phyloP scores from a whole-genome alignment of 2,329 filamentous ascomycete genomes.

The Chaetomium sp. region DNA sequence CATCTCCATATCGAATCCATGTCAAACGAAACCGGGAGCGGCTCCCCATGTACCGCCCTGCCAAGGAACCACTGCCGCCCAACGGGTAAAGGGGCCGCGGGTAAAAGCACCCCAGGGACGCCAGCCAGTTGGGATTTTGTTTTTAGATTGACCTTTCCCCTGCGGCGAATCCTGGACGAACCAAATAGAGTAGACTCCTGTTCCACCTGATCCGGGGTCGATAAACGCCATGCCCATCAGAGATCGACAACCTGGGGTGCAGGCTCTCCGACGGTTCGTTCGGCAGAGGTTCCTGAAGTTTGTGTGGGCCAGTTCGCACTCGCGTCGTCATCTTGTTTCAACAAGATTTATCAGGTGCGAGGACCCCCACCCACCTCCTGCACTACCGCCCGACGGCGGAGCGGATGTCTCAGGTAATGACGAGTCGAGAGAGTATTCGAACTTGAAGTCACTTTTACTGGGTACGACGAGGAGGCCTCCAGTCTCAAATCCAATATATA shows the following conservation, averaged over 20 bases:
- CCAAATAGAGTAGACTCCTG: slow-evolving; percentile 1
- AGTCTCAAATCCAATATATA: not conserved
- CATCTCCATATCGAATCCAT: not conserved
- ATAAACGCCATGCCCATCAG: slow-evolving; percentile 8
- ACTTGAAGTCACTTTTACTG: too few relatives aligned
- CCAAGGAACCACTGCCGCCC: slow-evolving; percentile 28
- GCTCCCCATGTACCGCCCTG: slow-evolving; percentile 18
- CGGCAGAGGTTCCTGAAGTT: slow-evolving; percentile 1
- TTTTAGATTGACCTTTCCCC: slow-evolving; percentile 21
- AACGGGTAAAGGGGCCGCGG: slow-evolving; percentile 32
- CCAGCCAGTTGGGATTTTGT: slow-evolving; percentile 26
- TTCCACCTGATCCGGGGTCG: slow-evolving; percentile 32
- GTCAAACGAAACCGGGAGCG: not conserved
- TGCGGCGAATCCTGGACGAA: slow-evolving; percentile 6
- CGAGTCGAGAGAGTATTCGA: not conserved
- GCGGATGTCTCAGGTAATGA: not conserved
- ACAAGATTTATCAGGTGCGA: not conserved
- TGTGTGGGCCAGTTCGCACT: not conserved
- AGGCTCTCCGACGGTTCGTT: not conserved
- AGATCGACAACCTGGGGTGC: slow-evolving; percentile 27
- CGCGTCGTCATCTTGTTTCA: not conserved
- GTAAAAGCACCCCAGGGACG: slow-evolving; percentile 27
- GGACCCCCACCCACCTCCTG: not conserved
- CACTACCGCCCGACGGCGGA: not conserved
- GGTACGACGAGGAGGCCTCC: not conserved